Evolutionary conservation across 2,329 filamentous ascomycete species (phyloP), one percentile per base, ranked within the genome.

Genomic region (Dendrostoma leiphaemia): DNA sequence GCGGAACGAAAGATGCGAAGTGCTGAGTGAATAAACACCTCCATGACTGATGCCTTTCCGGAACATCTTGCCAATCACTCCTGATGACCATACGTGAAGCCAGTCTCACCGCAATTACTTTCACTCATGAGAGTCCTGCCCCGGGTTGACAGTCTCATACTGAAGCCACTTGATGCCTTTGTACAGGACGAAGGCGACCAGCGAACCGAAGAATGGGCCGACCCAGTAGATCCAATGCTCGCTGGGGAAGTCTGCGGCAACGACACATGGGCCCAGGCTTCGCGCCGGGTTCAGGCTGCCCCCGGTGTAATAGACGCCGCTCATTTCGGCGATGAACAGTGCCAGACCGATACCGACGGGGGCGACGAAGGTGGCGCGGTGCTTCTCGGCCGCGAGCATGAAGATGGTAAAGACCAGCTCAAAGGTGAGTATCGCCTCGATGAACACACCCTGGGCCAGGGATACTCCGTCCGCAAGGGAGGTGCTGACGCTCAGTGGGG

Each of bases 341-440:
- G 74, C 69, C 53, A 78, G 62, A 2, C 74, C 74, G 41, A 79
- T 78, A 4, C 76, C 76, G 1, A 79, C 65, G 0, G 76, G 76
- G 12, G 76, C 76, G 15, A 79, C 68, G 51, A 76, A 77, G 1
- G 75, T 78, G 0, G 68, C 75, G 5, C 68, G 66, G 51, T 78
- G 76, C 61, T 79, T 77, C 63, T 79, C 76, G 24, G 74, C 74
- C 21, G 76, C 76, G 17, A 79, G 68, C 75, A 79, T 78, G 57
- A 79, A 76, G 50, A 79, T 76, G 10, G 74, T 73, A 52, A 79
- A 77, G 13, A 76, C 68, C 24, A 80, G 59, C 58, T 79, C 72
- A 9, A 74, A 71, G 3, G 76, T 79, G 13, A 79, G 64, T 26
- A 80, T 67, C 59, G 76, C 75, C 58, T 80, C 76, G 35, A 80